A percentile compares a stretch with the other conserved stretches of the same genome.
phyloP scores from a whole-genome alignment of 495 filamentous ascomycete genomes.

The Penicillium ochrochloron region DNA sequence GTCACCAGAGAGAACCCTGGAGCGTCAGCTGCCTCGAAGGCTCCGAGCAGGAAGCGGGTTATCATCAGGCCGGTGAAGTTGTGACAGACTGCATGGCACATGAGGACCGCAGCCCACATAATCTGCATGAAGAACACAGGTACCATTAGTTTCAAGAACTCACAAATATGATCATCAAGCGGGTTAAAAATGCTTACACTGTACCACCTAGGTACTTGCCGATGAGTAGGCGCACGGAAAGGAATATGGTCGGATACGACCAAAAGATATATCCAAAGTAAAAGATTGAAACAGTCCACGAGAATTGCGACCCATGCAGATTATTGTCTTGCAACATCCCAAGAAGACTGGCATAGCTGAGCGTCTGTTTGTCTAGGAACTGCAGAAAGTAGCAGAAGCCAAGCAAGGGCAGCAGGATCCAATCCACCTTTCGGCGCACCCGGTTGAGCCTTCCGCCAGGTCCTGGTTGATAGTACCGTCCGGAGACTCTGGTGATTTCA shows the following conservation, averaged over 20 bases:
- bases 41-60: slow-evolving; percentile 58
- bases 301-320: slow-evolving; percentile 48
- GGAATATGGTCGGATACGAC: slow-evolving; percentile 57
- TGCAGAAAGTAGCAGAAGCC: slow-evolving; percentile 44
- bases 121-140: slow-evolving; percentile 32
- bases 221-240: slow-evolving; percentile 61
- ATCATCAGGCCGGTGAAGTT: slow-evolving; percentile 55
- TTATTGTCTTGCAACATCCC: slow-evolving; percentile 30
- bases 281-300: slow-evolving; percentile 55
- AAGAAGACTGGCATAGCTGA: slow-evolving; percentile 58
- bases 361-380: slow-evolving; percentile 59
- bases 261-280: slow-evolving; percentile 57
- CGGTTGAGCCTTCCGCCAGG: background rate
- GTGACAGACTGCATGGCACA: slow-evolving; percentile 52
- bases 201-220: slow-evolving; percentile 53
- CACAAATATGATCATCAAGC: too few species aligned
- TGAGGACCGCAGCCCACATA: slow-evolving; percentile 40
- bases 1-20: slow-evolving; percentile 45
- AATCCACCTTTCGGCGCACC: background rate
- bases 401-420: slow-evolving; percentile 4
- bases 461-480: background rate
- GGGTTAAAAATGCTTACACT: slow-evolving; percentile 27
- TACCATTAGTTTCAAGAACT: background rate
- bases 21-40: slow-evolving; percentile 57
- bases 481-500: background rate